Evolutionary conservation across 2,329 filamentous ascomycete species (phyloP), one percentile per base, ranked within the genome.

Genomic region (Xylariaceae sp.): DNA sequence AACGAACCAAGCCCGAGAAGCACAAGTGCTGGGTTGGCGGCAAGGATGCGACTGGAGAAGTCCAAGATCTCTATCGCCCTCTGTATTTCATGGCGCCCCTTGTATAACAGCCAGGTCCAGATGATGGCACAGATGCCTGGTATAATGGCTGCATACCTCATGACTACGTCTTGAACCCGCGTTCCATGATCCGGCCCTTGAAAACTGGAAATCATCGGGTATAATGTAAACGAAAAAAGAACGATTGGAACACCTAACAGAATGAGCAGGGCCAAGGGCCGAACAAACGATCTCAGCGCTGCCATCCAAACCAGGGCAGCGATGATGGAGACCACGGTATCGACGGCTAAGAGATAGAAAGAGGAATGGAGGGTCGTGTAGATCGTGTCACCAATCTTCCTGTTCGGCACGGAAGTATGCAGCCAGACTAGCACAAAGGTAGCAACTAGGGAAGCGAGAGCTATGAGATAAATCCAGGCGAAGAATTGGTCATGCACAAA

Each of bases 291-390:
- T 46, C 91, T 85, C 46, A 99, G 79, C 1, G 96, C 80, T 1
- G 93, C 90, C 59, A 99, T 83, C 95, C 95, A 99, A 21, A 97
- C 74, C 37, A 97, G 79, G 1, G 93, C 93, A 19, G 98, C 90
- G 37, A 96, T 79, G 40, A 97, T 79, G 0, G 95, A 89, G n/a
- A 97, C 88, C 18, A 98, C 73, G 0, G 95, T 98, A 74, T 98
- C 96, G 50, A 95, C 86, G 1, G 91, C 90, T 42, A 99, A 85
- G 63, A 98, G 88, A 69, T 95, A 88, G 68, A 96, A 95, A 0
- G 93, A 97, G 48, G 87, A 86, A 65, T 90, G 88, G 37, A 99
- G 77, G 3, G 91, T 92, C 14, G 89, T 91, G 73, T 99, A 99
- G 56, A 99, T 91, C 1, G 93, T 97, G 73, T 99, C 95, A 14